Percentiles rank a stretch among this genome's conserved stretches.
These are phyloP conservation scores for Citrus trifoliata DNA, from an alignment of 345 rosid genomes.

Conservation along the genomic window DNA sequence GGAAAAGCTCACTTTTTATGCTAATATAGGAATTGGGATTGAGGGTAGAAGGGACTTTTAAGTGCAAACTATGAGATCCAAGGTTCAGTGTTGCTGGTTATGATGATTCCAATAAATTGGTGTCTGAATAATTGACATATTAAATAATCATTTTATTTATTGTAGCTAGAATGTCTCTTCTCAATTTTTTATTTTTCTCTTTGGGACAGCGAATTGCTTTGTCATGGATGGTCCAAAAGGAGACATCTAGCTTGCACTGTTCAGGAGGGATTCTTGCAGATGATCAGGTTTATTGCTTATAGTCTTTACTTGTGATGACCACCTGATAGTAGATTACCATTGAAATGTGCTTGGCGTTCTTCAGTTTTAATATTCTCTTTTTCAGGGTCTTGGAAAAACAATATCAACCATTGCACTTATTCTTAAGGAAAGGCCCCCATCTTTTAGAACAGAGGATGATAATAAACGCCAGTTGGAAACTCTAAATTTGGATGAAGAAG, in stretches of 20 bases:
- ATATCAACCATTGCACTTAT: slow-evolving; percentile 93
- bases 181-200: not conserved
- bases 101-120: not conserved
- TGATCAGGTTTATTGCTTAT: slow-evolving; percentile 66
- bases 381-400: slow-evolving; percentile 96
- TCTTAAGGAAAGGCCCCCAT: slow-evolving; percentile 72
- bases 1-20: not conserved
- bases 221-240: slow-evolving; percentile 96
- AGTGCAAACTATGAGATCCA: not conserved
- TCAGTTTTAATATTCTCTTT: slow-evolving; percentile 14
- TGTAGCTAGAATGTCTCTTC: not conserved
- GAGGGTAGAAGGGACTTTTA: not conserved
- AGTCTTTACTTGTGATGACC: slow-evolving; percentile 5
- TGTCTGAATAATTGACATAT: not conserved
- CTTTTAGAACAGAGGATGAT: slow-evolving; percentile 31
- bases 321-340: not conserved
- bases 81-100: slow-evolving; percentile 2
- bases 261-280: slow-evolving; percentile 98
- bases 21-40: not conserved
- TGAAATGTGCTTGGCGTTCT: not conserved
- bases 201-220: slow-evolving; percentile 79
- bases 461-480: slow-evolving; percentile 49
- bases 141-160: not conserved
- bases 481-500: slow-evolving; percentile 70
- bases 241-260: slow-evolving; percentile 60